Evolutionary conservation across 1,284 basidiomycete genomes (phyloP), one percentile per base, ranked within the genome.

Genomic region (Naganishia liquefaciens): DNA sequence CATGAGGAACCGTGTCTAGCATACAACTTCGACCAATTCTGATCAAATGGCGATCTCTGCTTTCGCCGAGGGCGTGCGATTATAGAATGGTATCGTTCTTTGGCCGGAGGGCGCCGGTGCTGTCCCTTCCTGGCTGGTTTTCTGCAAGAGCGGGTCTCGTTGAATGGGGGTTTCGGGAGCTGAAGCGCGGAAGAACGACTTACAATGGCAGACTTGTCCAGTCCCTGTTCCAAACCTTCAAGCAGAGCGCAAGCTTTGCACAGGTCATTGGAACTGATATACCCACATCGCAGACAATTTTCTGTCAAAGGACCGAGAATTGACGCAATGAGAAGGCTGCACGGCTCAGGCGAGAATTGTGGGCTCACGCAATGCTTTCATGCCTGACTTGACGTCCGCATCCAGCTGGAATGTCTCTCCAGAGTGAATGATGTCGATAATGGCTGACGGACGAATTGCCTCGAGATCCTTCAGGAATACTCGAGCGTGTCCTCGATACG

Each of bases 371-470:
- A 91, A 88, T 23, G 81, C 76, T 75, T 91, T 91, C 76, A 90
- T 87, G 0, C 82, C 84, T 28, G 85, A 86, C 75, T 87, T 89
- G 13, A 91, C 85, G 69, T 87, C 88, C 65, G 90, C 88, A 70
- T 84, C 86, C 44, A 91, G 81, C 73, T 89, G 88, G 72, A 90
- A 94, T 11, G 87, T 88, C 76, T 97, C 93, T 5, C 93, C 94
- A 0, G 92, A 94, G 74, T 96, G 91, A 58, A 99, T 97, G 68
- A 99, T 96, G 75, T 99, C 95, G 65, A 99, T 91, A 69, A 99
- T 97, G 2, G 91, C 90, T 71, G 89, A 91, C 0, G 96, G 93
- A 21, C 95, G 84, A 40, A 94, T 88, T 0, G 89, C 89, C 80
- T 99, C 95, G 17, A 99, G 84, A 70, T 98, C 93, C 77, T 99